Evolutionary conservation across 108 stramenopile genomes (phyloP).

Genomic region (Cyclostephanos tholiformis): DNA sequence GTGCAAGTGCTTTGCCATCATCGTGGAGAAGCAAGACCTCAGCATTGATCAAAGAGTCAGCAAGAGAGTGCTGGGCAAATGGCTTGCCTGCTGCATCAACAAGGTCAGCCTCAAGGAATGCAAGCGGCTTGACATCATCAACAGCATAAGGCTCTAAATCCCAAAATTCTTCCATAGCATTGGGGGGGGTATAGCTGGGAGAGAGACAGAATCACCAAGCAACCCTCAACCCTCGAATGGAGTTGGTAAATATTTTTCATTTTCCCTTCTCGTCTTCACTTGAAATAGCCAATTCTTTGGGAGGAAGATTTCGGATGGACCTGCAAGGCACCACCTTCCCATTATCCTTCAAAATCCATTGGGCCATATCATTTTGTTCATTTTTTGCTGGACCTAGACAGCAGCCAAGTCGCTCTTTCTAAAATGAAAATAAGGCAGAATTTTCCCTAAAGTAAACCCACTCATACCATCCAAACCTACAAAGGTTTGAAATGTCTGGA

Average conservation of each 20-base stretch:
- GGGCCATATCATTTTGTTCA: slow-evolving; percentile 37
- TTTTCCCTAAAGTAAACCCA: slow-evolving; percentile 31
- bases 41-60: slow-evolving; percentile 45
- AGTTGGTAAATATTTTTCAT: no score
- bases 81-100: slow-evolving; percentile 25
- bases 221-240: background rate
- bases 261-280: background rate
- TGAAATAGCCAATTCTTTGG: background rate
- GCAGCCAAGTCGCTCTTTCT: slow-evolving; percentile 12
- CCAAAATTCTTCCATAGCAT: no score
- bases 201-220: background rate
- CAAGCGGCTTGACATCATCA: slow-evolving; percentile 18
- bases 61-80: slow-evolving; percentile 15
- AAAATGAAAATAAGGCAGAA: background rate
- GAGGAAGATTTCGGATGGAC: background rate
- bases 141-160: slow-evolving; percentile 7
- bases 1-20: slow-evolving; percentile 14
- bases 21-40: slow-evolving; percentile 33
- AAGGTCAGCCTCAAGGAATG: slow-evolving; percentile 31
- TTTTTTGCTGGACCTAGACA: slow-evolving; percentile 37
- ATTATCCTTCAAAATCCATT: slow-evolving; percentile 49
- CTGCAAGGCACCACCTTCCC: slow-evolving; percentile 27
- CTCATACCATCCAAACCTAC: slow-evolving; percentile 49
- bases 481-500: slow-evolving; percentile 32
- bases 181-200: no score